These are phyloP conservation scores for Daldinia eschscholtzii DNA, from an alignment of 2,329 filamentous ascomycete species.

Conservation along the genomic window DNA sequence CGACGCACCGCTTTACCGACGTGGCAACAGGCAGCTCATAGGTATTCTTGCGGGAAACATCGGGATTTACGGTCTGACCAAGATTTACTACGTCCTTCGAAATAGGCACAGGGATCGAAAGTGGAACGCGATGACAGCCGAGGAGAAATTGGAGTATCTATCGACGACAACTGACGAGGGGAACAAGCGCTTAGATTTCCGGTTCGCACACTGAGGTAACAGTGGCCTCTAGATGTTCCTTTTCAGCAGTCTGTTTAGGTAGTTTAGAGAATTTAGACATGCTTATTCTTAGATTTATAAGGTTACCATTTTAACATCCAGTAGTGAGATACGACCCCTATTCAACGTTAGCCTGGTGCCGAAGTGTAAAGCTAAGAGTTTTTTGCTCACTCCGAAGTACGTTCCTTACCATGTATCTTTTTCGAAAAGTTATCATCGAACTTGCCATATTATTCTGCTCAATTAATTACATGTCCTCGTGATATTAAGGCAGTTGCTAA, in stretches of 20 bases:
- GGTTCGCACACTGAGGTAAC: constrained; percentile 54
- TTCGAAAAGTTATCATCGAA: too few species aligned
- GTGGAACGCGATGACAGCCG: constrained; percentile 61
- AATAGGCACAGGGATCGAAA: constrained; percentile 59
- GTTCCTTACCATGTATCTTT: too few species aligned
- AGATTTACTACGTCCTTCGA: constrained; percentile 63
- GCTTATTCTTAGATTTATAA: not conserved
- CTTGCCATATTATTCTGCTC: too few species aligned
- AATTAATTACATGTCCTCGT: not conserved
- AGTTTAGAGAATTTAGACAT: not conserved
- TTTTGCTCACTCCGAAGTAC: too few species aligned
- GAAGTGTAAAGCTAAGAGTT: not conserved
- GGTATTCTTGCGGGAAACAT: constrained; percentile 63
- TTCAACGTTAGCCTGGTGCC: not conserved
- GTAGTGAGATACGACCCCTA: not conserved
- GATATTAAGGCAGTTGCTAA: not conserved
- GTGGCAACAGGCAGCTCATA: constrained; percentile 66
- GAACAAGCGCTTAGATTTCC: constrained; percentile 58
- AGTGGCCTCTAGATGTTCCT: not conserved
- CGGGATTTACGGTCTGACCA: constrained; percentile 60
- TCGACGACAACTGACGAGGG: constrained; percentile 57
- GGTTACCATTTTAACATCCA: not conserved
- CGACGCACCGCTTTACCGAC: constrained; percentile 65
- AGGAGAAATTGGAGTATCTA: constrained; percentile 62
- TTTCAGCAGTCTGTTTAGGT: not conserved